phyloP scores from a whole-genome alignment of 192 early-diverging fungal species.

The Chytriomyces sp. region DNA sequence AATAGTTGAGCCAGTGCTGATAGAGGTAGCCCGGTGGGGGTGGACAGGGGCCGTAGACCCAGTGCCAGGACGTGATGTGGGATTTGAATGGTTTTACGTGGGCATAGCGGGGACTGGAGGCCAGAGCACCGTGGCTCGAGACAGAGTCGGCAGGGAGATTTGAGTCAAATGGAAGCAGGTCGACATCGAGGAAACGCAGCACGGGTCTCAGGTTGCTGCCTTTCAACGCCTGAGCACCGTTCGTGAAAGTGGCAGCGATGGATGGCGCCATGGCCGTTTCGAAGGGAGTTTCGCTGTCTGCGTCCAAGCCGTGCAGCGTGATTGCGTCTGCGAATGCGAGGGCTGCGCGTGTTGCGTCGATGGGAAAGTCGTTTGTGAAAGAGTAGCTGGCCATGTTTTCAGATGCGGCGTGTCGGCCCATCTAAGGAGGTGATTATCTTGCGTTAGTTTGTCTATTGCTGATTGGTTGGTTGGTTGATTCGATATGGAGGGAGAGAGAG shows the following conservation, averaged over 20 bases:
- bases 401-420: slow-evolving; percentile 22
- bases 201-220: neutral
- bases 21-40: slow-evolving; percentile 43
- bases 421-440: neutral
- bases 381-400: neutral
- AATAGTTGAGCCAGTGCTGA: slow-evolving; percentile 51
- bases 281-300: neutral
- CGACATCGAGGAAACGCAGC: neutral
- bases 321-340: slow-evolving; percentile 52
- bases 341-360: slow-evolving; percentile 37
- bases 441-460: no score
- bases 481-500: no score
- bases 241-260: neutral
- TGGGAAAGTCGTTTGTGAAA: neutral
- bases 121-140: slow-evolving; percentile 17
- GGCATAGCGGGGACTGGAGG: slow-evolving; percentile 21
- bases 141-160: slow-evolving; percentile 6
- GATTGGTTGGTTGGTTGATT: no score
- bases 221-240: neutral
- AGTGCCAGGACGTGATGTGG: slow-evolving; percentile 41
- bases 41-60: slow-evolving; percentile 55
- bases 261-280: neutral
- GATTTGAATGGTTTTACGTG: slow-evolving; percentile 20
- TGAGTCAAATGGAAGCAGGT: slow-evolving; percentile 8
- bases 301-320: slow-evolving; percentile 46